Evolutionary conservation across 2,329 filamentous ascomycete genomes (phyloP).

Genomic region (Colletotrichum navitas): DNA sequence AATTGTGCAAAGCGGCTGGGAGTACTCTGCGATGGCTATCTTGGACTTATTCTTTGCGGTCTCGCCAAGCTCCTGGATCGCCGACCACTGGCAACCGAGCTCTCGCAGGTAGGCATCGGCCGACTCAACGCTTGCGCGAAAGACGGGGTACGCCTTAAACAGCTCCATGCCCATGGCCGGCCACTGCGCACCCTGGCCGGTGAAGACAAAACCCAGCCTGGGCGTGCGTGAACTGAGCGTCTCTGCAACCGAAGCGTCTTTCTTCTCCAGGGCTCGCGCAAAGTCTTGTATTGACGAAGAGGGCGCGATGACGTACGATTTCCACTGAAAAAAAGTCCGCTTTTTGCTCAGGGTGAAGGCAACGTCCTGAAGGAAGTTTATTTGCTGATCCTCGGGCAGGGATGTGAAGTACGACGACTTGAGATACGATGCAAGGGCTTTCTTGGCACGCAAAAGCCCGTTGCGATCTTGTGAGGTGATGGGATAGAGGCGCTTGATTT

Average conservation of each 20-base stretch:
- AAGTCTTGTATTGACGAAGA: background rate
- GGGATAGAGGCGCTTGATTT: background rate
- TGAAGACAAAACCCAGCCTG: slow-evolving; percentile 38
- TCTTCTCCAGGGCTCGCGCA: background rate
- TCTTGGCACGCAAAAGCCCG: background rate
- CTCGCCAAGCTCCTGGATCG: slow-evolving; percentile 35
- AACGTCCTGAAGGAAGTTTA: background rate
- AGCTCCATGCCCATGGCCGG: slow-evolving; percentile 33
- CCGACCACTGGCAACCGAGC: slow-evolving; percentile 43
- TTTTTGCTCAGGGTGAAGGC: background rate
- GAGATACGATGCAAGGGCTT: background rate
- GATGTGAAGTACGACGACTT: background rate
- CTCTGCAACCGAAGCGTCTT: background rate
- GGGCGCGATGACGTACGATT: background rate
- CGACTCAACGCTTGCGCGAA: background rate
- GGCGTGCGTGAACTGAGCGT: slow-evolving; percentile 2
- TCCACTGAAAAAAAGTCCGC: background rate
- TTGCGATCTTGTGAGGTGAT: slow-evolving; percentile 1
- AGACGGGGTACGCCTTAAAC: background rate
- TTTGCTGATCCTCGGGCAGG: background rate
- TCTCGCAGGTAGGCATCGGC: slow-evolving; percentile 1
- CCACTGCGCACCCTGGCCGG: slow-evolving; percentile 42
- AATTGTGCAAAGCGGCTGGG: slow-evolving; percentile 57
- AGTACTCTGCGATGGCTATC: slow-evolving; percentile 24
- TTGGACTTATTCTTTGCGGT: slow-evolving; percentile 42